A percentile compares a stretch with the other conserved stretches of the same genome.
Evolutionary conservation across 1,284 basidiomycete genomes (phyloP).

Genomic region (Ceraceosorus bombacis): DNA sequence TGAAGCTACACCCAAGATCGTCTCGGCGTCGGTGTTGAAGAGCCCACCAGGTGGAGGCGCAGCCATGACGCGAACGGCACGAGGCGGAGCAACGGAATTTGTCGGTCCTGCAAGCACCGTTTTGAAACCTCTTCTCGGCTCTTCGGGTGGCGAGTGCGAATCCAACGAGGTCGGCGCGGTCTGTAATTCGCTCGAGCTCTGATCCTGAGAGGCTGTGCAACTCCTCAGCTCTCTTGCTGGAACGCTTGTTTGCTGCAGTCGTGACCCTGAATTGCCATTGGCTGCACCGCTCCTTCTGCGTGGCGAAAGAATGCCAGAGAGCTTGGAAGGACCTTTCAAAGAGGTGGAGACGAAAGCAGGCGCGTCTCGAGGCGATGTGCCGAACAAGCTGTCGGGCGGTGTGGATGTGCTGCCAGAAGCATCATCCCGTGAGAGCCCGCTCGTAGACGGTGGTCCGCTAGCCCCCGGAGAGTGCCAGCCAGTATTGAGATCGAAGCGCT

Average conservation of each 20-base stretch:
- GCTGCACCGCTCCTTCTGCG: background rate
- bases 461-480: background rate
- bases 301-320: background rate
- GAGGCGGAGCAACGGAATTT: slow-evolving; percentile 18
- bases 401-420: background rate
- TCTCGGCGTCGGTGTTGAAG: slow-evolving; percentile 19
- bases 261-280: background rate
- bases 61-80: slow-evolving; percentile 26
- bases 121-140: background rate
- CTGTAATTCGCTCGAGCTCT: background rate
- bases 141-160: background rate
- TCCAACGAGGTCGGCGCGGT: background rate
- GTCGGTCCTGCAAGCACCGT: slow-evolving; percentile 30
- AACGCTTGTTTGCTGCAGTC: background rate
- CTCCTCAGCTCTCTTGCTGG: background rate
- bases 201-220: background rate
- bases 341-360: background rate
- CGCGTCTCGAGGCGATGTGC: background rate
- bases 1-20: slow-evolving; percentile 33
- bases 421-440: background rate
- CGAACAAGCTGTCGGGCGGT: background rate
- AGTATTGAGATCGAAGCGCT: background rate
- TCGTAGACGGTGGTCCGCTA: background rate
- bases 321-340: too few relatives aligned
- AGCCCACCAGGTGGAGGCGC: slow-evolving; percentile 19